Base-by-base conservation (phyloP, 1,284 basidiomycete species). In the Sanguinoderma infundibulare region DNA sequence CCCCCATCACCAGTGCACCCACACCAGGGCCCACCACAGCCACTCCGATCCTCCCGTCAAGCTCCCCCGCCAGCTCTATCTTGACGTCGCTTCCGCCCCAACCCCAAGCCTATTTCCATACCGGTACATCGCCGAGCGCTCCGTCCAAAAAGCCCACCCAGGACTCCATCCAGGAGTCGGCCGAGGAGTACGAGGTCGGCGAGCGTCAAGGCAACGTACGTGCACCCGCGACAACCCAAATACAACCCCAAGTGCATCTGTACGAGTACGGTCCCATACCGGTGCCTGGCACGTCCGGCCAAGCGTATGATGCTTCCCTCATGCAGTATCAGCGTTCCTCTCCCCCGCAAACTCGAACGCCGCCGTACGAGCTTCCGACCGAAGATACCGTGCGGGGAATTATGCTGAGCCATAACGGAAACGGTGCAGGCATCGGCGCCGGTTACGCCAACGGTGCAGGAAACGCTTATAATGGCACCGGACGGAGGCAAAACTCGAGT, bases 151-250 rank as follows among this genome's bases (percentile, higher is more conserved):
- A 14, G 9, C 34, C 34, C 10, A 46, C 50, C 5, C 39, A 52
- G 6, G n/a, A 22, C 7, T 53, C 54, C 2, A 53, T 55, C 1
- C 55, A 54, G 26, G 57, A 44, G 7, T 63, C 59, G 3, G 59
- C 59, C 38, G 55, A 60, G 20, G 65, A 66, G 39, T 53, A 61
- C 12, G 49, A 66, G 15, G 40, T 30, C 38, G 40, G 5, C 2
- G n/a, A 2, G 5, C 24, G 24, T 3, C 14, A 46, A 5, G 42
- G 42, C 28, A 28, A 46, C 5, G 24, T 26, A 28, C 42, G 4
- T 0, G 22, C 42, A 26, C n/a, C n/a, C n/a, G n/a, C n/a, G n/a
- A n/a, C n/a, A n/a, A n/a, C n/a, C n/a, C 42, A 26, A 26, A 8
- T 14, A 7, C 42, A 44, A 7, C 8, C 34, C 2, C 34, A 7